A percentile compares a stretch with the other conserved stretches of the same genome.
Evolutionary conservation across 257 asterid species (phyloP).

Genomic region (Solanum appendiculatum): DNA sequence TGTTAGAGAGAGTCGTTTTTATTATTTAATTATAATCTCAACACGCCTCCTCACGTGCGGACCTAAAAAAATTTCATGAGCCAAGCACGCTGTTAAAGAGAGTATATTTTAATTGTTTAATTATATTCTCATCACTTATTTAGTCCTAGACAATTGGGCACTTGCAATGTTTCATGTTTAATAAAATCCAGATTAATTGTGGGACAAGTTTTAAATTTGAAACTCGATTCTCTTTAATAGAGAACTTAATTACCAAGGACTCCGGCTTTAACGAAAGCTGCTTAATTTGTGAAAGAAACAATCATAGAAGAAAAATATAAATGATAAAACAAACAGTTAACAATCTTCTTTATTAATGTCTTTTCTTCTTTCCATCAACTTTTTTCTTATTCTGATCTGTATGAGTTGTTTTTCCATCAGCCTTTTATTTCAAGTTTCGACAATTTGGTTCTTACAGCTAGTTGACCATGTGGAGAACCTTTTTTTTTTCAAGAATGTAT

Average conservation of each 20-base stretch:
- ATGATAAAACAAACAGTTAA: background rate
- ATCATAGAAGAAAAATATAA: background rate
- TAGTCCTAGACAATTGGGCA: background rate
- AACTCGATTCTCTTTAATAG: background rate
- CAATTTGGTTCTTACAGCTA: background rate
- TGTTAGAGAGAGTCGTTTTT: too few species aligned
- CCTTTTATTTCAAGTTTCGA: background rate
- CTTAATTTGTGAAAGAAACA: background rate
- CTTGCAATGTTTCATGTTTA: background rate
- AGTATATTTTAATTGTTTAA: too few species aligned
- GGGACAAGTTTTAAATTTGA: background rate
- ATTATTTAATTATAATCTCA: too few species aligned
- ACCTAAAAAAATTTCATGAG: too few species aligned
- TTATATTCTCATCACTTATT: background rate
- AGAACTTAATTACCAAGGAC: background rate
- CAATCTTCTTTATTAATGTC: background rate
- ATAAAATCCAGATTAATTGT: background rate
- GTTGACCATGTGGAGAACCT: background rate
- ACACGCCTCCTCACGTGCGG: accelerated
- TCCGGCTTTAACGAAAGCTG: background rate
- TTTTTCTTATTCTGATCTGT: background rate
- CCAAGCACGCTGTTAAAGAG: background rate
- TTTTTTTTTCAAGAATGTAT: background rate
- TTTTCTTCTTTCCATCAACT: background rate
- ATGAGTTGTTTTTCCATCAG: background rate